These are phyloP conservation scores for Telfairia occidentalis DNA, from an alignment of 331 rosid genomes.

Conservation along the genomic window DNA sequence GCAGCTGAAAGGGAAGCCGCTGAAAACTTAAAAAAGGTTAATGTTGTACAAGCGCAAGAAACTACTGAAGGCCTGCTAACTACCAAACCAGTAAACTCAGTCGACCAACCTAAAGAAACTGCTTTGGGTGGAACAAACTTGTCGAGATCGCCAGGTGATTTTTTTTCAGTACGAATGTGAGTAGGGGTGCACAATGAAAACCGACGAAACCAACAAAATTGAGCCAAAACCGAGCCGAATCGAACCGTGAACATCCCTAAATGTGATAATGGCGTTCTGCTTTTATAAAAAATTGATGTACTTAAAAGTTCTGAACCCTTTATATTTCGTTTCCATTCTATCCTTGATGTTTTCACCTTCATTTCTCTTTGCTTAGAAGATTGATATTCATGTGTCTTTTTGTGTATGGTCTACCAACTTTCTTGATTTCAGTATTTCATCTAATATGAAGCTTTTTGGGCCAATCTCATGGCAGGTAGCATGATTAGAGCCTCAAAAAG, in stretches of 20 bases:
- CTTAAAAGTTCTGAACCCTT: background rate
- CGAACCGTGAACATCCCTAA: too few relatives aligned
- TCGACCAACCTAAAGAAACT: constrained; percentile 24
- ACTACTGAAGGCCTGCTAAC: constrained; percentile 13
- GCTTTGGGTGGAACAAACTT: constrained; percentile 1
- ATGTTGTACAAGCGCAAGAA: constrained; percentile 26
- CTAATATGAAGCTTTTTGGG: constrained; percentile 12
- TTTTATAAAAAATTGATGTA: background rate
- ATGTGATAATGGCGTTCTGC: background rate
- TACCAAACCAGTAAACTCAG: constrained; percentile 21
- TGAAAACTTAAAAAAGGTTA: constrained; percentile 28
- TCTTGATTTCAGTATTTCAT: constrained; percentile 8
- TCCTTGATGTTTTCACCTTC: background rate
- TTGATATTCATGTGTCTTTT: background rate
- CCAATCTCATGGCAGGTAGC: constrained; percentile 35
- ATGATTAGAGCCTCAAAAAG: constrained; percentile 43
- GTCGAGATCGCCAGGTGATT: constrained; percentile 12
- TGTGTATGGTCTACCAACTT: constrained; percentile 14
- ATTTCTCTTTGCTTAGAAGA: background rate
- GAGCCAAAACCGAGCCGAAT: too few relatives aligned
- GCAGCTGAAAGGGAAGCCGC: constrained; percentile 34
- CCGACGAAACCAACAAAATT: too few relatives aligned
- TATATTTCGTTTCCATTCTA: background rate
- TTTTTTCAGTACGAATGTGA: constrained; percentile 3
- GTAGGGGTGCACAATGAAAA: too few relatives aligned